Evolutionary conservation across 306 rosid genomes (phyloP), one percentile per base, ranked within the genome.

Genomic region (Pterocarpus santalinus): DNA sequence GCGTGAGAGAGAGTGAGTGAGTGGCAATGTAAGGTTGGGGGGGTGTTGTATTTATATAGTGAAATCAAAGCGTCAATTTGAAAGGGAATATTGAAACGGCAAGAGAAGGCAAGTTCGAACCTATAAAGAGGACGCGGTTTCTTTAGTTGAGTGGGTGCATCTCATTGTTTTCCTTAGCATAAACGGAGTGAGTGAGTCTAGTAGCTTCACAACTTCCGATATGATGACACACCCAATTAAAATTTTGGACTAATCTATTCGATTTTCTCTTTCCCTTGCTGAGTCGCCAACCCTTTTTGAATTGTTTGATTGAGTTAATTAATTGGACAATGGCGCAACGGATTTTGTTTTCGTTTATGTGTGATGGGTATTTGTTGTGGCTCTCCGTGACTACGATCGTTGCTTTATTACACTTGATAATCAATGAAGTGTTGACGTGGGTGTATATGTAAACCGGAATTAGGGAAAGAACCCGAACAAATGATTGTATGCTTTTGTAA

Each of bases 61-160:
- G 16, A 12, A 56, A 53, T 5, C 1, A 3, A 36, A 9, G 51
- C 2, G 12, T 32, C 44, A 46, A 14, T 39, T 64, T 35, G 58
- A 65, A 75, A 41, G 49, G 63, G 56, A 83, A 51, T n/a, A 81
- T 70, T 17, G 69, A 47, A 57, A 66, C n/a, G 77, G 83, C 85
- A 77, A 52, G 38, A 22, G 28, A 22, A 22, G 35, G 61, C n/a
- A 65, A 49, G 30, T 35, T 34, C 8, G 61, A 36, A 17, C 15
- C 35, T 63, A 69, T 65, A 72, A 80, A 0, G 61, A 75, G 68
- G 61, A 88, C 87, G 91, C 91, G 97, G 80, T 87, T 83, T 80
- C 87, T 83, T 44, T 69, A 66, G 88, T 79, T 67, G 82, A 51
- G 88, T 69, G 13, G 89, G 76, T 83, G 75, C 78, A 75, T 83